Evolutionary conservation across 129 eudicot genomes (phyloP).

Genomic region (Silybum marianum): DNA sequence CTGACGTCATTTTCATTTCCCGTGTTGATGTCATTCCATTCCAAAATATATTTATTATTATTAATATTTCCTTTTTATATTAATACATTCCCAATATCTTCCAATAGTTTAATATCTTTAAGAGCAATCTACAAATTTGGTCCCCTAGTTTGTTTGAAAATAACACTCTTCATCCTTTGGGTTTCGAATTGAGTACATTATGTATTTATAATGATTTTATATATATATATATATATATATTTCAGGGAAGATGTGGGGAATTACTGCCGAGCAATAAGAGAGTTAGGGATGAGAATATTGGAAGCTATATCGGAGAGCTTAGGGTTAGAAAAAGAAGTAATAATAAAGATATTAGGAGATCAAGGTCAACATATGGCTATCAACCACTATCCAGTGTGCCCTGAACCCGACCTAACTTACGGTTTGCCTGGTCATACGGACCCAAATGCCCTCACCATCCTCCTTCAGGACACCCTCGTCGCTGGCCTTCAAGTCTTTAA

Average conservation of each 20-base stretch:
- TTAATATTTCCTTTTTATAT: not conserved
- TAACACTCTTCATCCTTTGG: too few species aligned
- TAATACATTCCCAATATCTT: not conserved
- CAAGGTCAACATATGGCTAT: slow-evolving; percentile 92
- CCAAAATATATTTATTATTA: not conserved
- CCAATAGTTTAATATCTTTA: too few species aligned
- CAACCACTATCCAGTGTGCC: slow-evolving; percentile 77
- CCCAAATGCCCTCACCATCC: slow-evolving; percentile 85
- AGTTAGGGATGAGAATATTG: slow-evolving; percentile 59
- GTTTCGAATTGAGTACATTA: too few species aligned
- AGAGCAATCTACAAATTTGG: too few species aligned
- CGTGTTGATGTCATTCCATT: slow-evolving; percentile 37
- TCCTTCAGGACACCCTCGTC: slow-evolving; percentile 71
- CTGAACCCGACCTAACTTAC: slow-evolving; percentile 79
- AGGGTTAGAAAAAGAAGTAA: slow-evolving; percentile 52
- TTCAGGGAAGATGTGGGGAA: slow-evolving; percentile 28
- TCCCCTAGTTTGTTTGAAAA: too few species aligned
- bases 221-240: not conserved
- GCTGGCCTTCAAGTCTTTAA: slow-evolving; percentile 79
- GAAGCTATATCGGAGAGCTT: slow-evolving; percentile 77
- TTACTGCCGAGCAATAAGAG: slow-evolving; percentile 58
- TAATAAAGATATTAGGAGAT: slow-evolving; percentile 50
- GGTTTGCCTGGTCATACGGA: slow-evolving; percentile 90
- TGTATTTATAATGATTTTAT: too few species aligned
- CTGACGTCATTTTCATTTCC: not conserved